phyloP scores from a whole-genome alignment of 2,329 filamentous ascomycete genomes.

The Talaromyces sp. region DNA sequence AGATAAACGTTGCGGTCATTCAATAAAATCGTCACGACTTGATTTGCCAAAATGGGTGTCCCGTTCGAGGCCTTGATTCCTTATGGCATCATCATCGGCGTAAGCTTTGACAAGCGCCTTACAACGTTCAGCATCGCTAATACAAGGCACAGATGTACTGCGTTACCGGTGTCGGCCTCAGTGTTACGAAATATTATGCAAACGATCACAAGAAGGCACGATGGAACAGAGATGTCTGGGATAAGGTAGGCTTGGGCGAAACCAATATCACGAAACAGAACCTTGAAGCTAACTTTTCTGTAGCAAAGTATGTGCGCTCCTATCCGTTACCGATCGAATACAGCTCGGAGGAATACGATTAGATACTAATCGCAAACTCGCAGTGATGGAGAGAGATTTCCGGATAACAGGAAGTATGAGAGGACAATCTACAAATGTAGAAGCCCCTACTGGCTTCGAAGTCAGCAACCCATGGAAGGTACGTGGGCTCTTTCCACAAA shows the following conservation, averaged over 20 bases:
- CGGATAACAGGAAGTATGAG: conserved; percentile 59
- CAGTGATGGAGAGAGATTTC: conserved; percentile 66
- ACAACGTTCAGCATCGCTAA: conserved; percentile 15
- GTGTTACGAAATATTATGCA: conserved; percentile 56
- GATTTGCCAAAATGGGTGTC: conserved; percentile 54
- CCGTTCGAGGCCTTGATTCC: conserved; percentile 64
- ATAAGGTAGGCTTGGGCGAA: conserved; percentile 51
- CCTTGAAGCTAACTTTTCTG: conserved; percentile 38
- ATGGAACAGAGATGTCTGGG: conserved; percentile 61
- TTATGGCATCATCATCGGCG: conserved; percentile 60
- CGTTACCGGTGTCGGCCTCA: conserved; percentile 57
- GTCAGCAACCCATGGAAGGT: conserved; percentile 67
- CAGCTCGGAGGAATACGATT: conserved; percentile 12
- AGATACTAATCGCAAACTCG: background rate
- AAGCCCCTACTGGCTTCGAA: conserved; percentile 61
- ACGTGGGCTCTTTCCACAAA: conserved; percentile 26
- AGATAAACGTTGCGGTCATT: background rate
- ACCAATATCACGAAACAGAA: conserved; percentile 18
- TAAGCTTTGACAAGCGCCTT: conserved; percentile 36
- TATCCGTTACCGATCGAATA: conserved; percentile 26
- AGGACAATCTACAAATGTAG: conserved; percentile 59
- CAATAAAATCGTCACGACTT: background rate
- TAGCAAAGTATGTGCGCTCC: conserved; percentile 52
- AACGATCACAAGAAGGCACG: conserved; percentile 62
- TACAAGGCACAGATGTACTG: conserved; percentile 54